A percentile compares a stretch with the other conserved stretches of the same genome.
These are phyloP conservation scores for Geosmithia flava DNA, from an alignment of 2,329 filamentous ascomycete genomes.

Conservation along the genomic window DNA sequence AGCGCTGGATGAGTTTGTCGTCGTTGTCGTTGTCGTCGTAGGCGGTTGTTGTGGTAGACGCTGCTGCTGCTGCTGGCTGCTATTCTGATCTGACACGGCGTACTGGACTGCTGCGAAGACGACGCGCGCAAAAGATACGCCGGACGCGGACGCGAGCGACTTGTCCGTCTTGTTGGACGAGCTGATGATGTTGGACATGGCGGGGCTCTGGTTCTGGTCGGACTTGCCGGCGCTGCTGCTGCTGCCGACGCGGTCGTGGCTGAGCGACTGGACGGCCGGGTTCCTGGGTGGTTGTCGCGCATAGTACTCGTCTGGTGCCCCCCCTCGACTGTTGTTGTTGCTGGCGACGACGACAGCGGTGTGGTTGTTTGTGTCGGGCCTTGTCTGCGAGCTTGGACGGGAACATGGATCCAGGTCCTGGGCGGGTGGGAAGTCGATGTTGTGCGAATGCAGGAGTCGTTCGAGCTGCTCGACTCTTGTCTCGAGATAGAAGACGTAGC, in stretches of 20 bases:
- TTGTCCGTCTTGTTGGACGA: conserved; percentile 54
- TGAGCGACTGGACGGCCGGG: conserved; percentile 18
- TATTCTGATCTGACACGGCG: conserved; percentile 51
- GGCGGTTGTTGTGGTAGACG: conserved; percentile 1
- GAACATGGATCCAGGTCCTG: conserved; percentile 55
- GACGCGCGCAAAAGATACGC: conserved; percentile 87
- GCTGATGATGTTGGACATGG: conserved; percentile 65
- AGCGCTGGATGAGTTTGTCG: conserved; percentile 1
- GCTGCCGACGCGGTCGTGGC: conserved; percentile 2
- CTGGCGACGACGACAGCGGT: not conserved
- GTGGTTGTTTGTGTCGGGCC: not conserved
- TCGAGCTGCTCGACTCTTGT: conserved; percentile 77
- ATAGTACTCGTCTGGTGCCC: not conserved
- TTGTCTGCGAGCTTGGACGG: conserved; percentile 7
- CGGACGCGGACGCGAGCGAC: conserved; percentile 74
- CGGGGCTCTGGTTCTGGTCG: conserved; percentile 11
- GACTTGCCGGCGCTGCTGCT: conserved; percentile 19
- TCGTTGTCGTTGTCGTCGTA: conserved; percentile 1
- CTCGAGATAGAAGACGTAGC: conserved; percentile 93
- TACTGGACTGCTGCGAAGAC: conserved; percentile 88
- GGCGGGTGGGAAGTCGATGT: conserved; percentile 60
- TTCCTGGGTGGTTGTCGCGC: conserved; percentile 11
- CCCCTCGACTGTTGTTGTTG: not conserved
- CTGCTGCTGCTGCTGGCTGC: conserved; percentile 12
- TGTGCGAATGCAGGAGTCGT: conserved; percentile 54